Conservation (phyloP, 192 early-diverging fungal genomes). For the Coemansia sp. region DNA sequence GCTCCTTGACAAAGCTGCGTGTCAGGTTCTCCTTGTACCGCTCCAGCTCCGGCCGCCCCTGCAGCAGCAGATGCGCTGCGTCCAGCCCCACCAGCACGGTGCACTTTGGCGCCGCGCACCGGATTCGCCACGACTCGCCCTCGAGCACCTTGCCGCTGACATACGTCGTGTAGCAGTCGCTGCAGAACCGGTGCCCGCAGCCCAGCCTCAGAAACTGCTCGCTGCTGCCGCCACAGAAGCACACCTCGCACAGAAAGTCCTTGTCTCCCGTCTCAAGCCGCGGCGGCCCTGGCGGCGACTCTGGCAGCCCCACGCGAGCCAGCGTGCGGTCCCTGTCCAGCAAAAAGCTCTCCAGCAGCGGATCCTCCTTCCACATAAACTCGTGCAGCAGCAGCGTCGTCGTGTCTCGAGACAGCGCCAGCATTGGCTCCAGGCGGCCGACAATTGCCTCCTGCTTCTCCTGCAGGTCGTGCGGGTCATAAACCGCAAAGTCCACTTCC, state of each 20-base stretch:
- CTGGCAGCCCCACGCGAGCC: constrained; percentile 25
- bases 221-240: constrained; percentile 61
- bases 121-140: constrained; percentile 84
- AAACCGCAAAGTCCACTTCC: constrained; percentile 48
- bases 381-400: constrained; percentile 43
- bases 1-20: constrained; percentile 91
- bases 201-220: constrained; percentile 62
- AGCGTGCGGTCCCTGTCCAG: constrained; percentile 33
- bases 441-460: constrained; percentile 34
- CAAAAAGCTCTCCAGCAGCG: constrained; percentile 45
- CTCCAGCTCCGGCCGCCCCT: constrained; percentile 35
- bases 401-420: constrained; percentile 31
- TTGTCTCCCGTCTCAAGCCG: constrained; percentile 23
- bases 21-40: constrained; percentile 69
- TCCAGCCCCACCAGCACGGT: constrained; percentile 78
- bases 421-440: constrained; percentile 32
- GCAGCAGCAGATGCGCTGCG: constrained; percentile 70
- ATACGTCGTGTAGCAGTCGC: constrained; percentile 82
- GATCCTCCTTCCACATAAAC: constrained; percentile 47
- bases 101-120: constrained; percentile 79
- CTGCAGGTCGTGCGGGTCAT: constrained; percentile 20
- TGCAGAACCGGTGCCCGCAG: constrained; percentile 89
- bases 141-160: constrained; percentile 79
- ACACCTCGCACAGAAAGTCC: constrained; percentile 85
- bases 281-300: constrained; percentile 10